Percentiles rank a stretch among this genome's conserved stretches.
Conservation (phyloP, 495 filamentous ascomycete genomes). For the Apiosordaria backusii region DNA sequence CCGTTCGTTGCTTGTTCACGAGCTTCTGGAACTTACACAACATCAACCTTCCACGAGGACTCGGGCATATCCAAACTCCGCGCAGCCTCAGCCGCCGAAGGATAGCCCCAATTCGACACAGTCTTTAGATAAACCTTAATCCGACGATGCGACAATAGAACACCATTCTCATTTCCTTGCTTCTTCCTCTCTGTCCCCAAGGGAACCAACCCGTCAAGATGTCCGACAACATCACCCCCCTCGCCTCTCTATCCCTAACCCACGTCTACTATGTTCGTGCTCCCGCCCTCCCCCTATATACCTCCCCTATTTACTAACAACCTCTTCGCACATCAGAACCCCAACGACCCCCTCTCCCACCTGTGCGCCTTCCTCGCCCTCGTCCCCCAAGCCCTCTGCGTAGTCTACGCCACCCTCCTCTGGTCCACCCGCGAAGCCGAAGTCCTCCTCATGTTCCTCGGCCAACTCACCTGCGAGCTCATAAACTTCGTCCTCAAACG, state of each 20-base stretch:
- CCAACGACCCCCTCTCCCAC: constrained; percentile 77
- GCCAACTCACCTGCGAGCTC: constrained; percentile 91
- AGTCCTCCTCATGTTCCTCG: constrained; percentile 82
- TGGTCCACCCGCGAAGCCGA: constrained; percentile 90
- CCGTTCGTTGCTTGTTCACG: background rate
- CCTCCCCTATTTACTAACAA: constrained; percentile 15
- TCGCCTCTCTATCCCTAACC: constrained; percentile 88
- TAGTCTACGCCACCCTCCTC: constrained; percentile 83
- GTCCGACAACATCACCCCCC: constrained; percentile 57
- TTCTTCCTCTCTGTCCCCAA: background rate
- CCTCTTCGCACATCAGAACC: constrained; percentile 57
- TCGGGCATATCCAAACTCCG: background rate
- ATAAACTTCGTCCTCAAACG: constrained; percentile 88
- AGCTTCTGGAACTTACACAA: constrained; percentile 1
- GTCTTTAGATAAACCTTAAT: background rate
- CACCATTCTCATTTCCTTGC: background rate
- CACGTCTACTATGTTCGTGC: constrained; percentile 87
- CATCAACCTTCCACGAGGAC: background rate
- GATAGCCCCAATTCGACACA: too few species aligned
- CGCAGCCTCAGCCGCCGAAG: too few species aligned
- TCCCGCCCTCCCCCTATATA: background rate
- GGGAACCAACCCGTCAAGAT: constrained; percentile 35
- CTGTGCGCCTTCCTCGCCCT: constrained; percentile 90
- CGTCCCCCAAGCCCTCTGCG: constrained; percentile 82
- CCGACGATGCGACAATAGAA: background rate